A percentile compares a stretch with the other conserved stretches of the same genome.
Conservation (phyloP, 129 eudicot genomes). For the Chrysanthemum makinoi region DNA sequence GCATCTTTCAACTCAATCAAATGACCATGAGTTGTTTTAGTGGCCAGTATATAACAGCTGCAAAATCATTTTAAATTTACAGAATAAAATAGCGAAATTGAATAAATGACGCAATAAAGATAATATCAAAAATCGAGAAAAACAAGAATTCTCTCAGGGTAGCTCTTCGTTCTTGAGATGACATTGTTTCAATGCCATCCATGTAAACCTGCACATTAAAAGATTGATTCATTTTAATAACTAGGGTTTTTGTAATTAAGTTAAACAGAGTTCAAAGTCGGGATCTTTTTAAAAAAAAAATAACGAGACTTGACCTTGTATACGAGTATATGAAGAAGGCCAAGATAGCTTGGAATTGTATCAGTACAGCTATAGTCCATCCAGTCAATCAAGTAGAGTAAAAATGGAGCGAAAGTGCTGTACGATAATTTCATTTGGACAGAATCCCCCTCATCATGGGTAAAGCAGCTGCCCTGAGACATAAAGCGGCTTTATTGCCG, state of each 20-base stretch:
- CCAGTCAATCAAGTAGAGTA: constrained; percentile 54
- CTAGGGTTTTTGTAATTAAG: constrained; percentile 15
- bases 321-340: constrained; percentile 56
- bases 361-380: constrained; percentile 64
- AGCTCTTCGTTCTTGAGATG: constrained; percentile 59
- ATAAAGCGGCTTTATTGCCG: not conserved
- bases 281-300: not conserved
- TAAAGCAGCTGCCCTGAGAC: constrained; percentile 54
- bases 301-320: constrained; percentile 40
- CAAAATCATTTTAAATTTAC: too few relatives aligned
- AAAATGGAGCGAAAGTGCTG: constrained; percentile 53
- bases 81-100: not conserved
- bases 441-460: constrained; percentile 45
- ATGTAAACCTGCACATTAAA: constrained; percentile 46
- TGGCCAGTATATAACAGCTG: constrained; percentile 62
- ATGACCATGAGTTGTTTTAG: constrained; percentile 61
- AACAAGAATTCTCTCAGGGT: constrained; percentile 55
- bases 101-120: not conserved
- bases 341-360: constrained; percentile 48
- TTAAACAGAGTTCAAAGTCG: not conserved
- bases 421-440: constrained; percentile 55
- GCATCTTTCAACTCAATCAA: constrained; percentile 39
- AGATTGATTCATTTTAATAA: constrained; percentile 12
- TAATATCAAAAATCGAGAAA: constrained; percentile 5
- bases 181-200: constrained; percentile 63